phyloP scores from a whole-genome alignment of 176 grass and related monocot species.

The sorghum (Sorghum bicolor) region Sorghum_bicolor_NCBIv3 NC_012875.2:56123501-56124000 shows the following conservation, averaged over 20 bases:
- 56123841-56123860: background rate
- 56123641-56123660: background rate
- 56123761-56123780: constrained; percentile 8
- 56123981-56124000: background rate
- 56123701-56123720: background rate
- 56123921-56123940: background rate
- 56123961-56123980: background rate
- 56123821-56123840: constrained; percentile 15
- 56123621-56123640: background rate
- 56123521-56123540: background rate
- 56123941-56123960: background rate
- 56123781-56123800: background rate
- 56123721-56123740: background rate
- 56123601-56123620: constrained; percentile 16
- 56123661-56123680: background rate
- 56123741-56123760: background rate
- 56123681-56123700: background rate
- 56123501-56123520: background rate
- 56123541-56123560: background rate
- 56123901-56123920: constrained; percentile 8
- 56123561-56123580: background rate
- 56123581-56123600: background rate
- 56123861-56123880: background rate
- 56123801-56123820: background rate
- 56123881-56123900: background rate